phyloP scores from a whole-genome alignment of 2,329 filamentous ascomycete genomes.

The Akanthomyces lecanii region DNA sequence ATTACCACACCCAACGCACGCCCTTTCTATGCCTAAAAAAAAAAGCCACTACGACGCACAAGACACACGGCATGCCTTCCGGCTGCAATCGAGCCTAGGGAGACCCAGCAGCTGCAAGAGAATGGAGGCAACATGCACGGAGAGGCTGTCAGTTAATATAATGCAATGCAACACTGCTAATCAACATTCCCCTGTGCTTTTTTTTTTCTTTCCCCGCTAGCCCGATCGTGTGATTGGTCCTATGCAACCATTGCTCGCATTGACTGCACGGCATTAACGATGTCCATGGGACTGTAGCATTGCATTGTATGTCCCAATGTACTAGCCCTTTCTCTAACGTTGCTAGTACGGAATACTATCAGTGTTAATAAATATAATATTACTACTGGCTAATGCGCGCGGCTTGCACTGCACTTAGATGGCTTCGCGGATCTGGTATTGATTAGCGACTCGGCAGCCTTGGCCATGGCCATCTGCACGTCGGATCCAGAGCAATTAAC shows the following conservation, averaged over 20 bases:
- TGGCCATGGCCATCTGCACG: not conserved
- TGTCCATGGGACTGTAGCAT: not conserved
- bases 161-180: not conserved
- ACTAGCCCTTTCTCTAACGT: too few relatives aligned
- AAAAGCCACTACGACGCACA: slow-evolving; percentile 7
- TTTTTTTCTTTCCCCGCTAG: not conserved
- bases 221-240: not conserved
- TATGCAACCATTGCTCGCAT: not conserved
- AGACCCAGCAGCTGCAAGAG: not conserved
- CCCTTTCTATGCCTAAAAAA: not conserved
- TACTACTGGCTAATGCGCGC: not conserved
- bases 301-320: not conserved
- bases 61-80: not conserved
- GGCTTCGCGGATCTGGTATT: not conserved
- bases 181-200: not conserved
- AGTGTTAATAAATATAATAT: too few relatives aligned
- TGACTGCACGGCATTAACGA: not conserved
- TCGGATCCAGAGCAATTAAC: not conserved
- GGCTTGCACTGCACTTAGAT: not conserved
- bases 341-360: too few relatives aligned
- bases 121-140: not conserved
- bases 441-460: not conserved
- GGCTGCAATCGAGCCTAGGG: not conserved
- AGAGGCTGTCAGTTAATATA: not conserved
- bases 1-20: too few relatives aligned